These are phyloP conservation scores for Hevea brasiliensis DNA, from an alignment of 345 rosid genomes.

Conservation along the genomic window DNA sequence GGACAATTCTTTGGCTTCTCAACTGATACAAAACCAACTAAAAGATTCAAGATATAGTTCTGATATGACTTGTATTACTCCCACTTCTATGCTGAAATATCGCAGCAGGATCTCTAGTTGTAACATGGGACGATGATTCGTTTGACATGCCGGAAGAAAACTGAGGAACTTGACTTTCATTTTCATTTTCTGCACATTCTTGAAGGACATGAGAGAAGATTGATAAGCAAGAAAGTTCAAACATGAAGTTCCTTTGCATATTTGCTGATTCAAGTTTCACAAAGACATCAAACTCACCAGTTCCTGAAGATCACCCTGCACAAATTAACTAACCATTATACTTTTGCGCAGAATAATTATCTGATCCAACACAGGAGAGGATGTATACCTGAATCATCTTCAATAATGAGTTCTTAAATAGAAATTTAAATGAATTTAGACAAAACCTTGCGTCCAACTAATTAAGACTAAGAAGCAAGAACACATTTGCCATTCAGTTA, in stretches of 20 bases:
- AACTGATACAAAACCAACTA: conserved; percentile 49
- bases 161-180: conserved; percentile 53
- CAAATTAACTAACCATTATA: conserved; percentile 26
- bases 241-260: conserved; percentile 46
- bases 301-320: conserved; percentile 66
- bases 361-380: conserved; percentile 16
- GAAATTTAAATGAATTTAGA: too few species aligned
- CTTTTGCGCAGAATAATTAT: conserved; percentile 13
- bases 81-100: conserved; percentile 36
- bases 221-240: conserved; percentile 60
- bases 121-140: conserved; percentile 38
- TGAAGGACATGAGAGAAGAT: conserved; percentile 60
- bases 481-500: too few species aligned
- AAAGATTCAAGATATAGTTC: conserved; percentile 62
- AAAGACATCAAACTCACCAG: conserved; percentile 57
- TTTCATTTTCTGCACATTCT: conserved; percentile 39
- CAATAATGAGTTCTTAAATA: too few species aligned
- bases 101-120: conserved; percentile 37
- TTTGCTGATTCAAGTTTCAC: conserved; percentile 48
- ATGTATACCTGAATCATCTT: conserved; percentile 59
- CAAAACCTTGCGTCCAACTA: too few species aligned
- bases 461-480: too few species aligned
- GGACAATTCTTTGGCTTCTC: conserved; percentile 43
- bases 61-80: conserved; percentile 36
- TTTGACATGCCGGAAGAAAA: conserved; percentile 49